These are phyloP conservation scores for Cornus kousa DNA, from an alignment of 148 eudicot genomes.

Conservation along the genomic window DNA sequence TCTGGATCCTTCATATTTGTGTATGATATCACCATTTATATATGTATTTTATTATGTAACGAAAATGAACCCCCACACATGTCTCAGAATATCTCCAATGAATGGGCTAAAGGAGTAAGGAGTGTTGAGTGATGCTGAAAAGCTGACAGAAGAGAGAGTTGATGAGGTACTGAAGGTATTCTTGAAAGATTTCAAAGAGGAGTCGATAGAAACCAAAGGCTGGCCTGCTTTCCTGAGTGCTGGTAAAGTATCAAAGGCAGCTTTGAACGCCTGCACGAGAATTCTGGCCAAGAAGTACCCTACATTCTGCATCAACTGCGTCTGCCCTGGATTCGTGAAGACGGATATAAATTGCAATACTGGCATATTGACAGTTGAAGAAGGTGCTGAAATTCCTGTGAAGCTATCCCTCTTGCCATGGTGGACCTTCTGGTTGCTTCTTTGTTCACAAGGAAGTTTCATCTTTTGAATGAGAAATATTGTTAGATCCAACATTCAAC, in stretches of 20 bases:
- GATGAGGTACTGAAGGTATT: conserved; percentile 37
- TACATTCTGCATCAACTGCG: background rate
- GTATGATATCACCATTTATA: no score
- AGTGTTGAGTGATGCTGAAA: conserved; percentile 24
- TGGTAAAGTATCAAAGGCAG: background rate
- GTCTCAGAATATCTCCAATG: conserved; percentile 19
- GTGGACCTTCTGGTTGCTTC: conserved; percentile 28
- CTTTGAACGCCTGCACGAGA: background rate
- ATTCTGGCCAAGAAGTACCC: conserved; percentile 4
- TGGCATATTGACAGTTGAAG: background rate
- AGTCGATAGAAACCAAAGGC: conserved; percentile 17
- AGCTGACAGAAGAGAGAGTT: conserved; percentile 44
- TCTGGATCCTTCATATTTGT: no score
- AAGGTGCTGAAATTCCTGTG: conserved; percentile 24
- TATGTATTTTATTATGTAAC: no score
- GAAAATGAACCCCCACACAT: no score
- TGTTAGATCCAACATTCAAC: no score
- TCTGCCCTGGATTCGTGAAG: background rate
- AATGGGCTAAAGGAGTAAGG: conserved; percentile 28
- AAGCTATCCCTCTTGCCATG: conserved; percentile 20
- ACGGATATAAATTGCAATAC: background rate
- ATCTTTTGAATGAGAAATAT: background rate
- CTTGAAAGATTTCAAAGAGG: conserved; percentile 27
- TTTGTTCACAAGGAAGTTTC: conserved; percentile 9
- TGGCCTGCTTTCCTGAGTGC: conserved; percentile 23